phyloP scores from a whole-genome alignment of 345 rosid species.

The Microthlaspi erraticum region DNA sequence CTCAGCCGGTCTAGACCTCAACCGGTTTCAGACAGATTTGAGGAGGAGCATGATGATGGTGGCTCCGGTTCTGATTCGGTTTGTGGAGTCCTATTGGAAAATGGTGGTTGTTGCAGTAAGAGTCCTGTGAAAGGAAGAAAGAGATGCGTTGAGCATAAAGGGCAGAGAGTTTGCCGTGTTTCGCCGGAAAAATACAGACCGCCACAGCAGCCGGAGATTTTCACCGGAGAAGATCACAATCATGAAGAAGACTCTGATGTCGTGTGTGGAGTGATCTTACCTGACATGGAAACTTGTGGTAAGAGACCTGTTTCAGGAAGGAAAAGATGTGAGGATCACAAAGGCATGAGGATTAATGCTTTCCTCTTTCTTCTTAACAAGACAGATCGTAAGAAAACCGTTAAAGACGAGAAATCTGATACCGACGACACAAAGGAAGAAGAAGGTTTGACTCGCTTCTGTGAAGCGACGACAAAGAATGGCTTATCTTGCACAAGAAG shows the following conservation, averaged over 20 bases:
- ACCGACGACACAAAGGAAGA: not conserved
- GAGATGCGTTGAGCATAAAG: slow-evolving; percentile 74
- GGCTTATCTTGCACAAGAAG: slow-evolving; percentile 58
- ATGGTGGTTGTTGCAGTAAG: slow-evolving; percentile 55
- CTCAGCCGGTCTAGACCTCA: slow-evolving; percentile 60
- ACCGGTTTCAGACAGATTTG: slow-evolving; percentile 45
- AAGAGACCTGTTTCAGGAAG: slow-evolving; percentile 59
- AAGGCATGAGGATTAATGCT: slow-evolving; percentile 62
- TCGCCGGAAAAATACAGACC: slow-evolving; percentile 30
- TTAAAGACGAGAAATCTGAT: slow-evolving; percentile 10
- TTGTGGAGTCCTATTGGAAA: slow-evolving; percentile 61
- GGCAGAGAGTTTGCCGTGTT: slow-evolving; percentile 53
- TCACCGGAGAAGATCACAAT: slow-evolving; percentile 13
- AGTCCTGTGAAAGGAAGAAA: slow-evolving; percentile 64
- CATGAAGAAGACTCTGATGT: slow-evolving; percentile 12
- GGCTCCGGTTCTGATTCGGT: slow-evolving; percentile 34
- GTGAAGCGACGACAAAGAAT: slow-evolving; percentile 56
- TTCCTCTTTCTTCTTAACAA: slow-evolving; percentile 36
- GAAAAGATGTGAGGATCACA: slow-evolving; percentile 67
- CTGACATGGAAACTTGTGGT: slow-evolving; percentile 54
- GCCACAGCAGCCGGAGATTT: slow-evolving; percentile 1
- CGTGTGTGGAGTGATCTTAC: slow-evolving; percentile 58
- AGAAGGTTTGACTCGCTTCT: slow-evolving; percentile 26
- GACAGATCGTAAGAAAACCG: slow-evolving; percentile 37
- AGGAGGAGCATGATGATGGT: not conserved